Evolutionary conservation across 805 yeast genomes (phyloP).

Genomic region (Nakazawaea siamensis): DNA sequence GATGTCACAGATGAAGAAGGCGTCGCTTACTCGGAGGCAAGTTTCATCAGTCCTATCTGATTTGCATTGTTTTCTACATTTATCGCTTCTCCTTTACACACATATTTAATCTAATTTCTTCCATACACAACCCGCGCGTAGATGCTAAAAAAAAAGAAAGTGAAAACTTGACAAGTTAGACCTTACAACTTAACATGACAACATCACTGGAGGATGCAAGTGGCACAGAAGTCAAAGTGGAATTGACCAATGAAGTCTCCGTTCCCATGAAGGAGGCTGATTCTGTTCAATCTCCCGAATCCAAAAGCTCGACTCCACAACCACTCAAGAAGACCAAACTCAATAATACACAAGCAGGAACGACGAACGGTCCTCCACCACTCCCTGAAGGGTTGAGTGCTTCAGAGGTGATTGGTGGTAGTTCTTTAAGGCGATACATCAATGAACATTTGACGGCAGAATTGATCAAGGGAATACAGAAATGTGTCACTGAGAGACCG

Average conservation of each 20-base stretch:
- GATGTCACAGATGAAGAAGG: constrained; percentile 46
- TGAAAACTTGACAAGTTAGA: too few species aligned
- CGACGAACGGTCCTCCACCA: neutral
- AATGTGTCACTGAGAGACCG: constrained; percentile 25
- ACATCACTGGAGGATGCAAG: too few species aligned
- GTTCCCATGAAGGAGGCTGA: too few species aligned
- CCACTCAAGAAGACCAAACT: constrained; percentile 3
- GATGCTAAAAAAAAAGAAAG: too few species aligned
- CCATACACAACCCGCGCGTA: too few species aligned
- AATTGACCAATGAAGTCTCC: constrained; percentile 17
- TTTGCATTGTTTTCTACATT: too few species aligned
- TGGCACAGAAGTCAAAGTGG: too few species aligned
- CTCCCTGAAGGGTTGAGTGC: constrained; percentile 9
- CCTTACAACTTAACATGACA: too few species aligned
- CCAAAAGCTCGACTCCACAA: constrained; percentile 1
- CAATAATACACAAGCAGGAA: neutral
- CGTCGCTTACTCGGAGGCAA: constrained; percentile 67
- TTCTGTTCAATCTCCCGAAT: constrained; percentile 11
- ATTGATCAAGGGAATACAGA: constrained; percentile 33
- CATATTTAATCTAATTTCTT: too few species aligned
- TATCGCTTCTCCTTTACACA: too few species aligned
- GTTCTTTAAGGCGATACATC: constrained; percentile 40
- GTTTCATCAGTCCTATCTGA: too few species aligned
- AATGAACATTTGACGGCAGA: constrained; percentile 38
- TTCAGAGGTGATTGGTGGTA: constrained; percentile 45